Base-by-base conservation (phyloP, 2,329 filamentous ascomycete genomes). In the Diaporthe ampelina region DNA sequence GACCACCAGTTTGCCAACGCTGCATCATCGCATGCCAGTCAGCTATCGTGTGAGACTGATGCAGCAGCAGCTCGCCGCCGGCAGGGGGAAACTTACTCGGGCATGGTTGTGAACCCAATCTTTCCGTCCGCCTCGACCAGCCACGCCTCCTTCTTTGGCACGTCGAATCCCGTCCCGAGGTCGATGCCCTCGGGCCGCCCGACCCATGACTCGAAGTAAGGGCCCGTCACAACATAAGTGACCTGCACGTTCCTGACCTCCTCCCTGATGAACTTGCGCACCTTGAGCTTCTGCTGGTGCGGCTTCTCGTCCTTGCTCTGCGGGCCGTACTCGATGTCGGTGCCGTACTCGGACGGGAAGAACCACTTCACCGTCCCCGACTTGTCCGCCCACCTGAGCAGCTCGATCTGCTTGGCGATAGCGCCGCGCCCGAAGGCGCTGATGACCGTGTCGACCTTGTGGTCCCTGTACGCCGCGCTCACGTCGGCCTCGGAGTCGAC, bases 151-250 rank as follows among this genome's bases (percentile, higher is more conserved):
- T 88, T 91, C 2, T 79, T 84, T 74, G 84, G 82, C 1, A 89
- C 84, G 78, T 94, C 88, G 78, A 90, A 95, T 0, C 88, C 88
- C 3, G 93, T 92, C 0, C 85, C 81, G 4, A 72, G 48, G 45
- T 83, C 79, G 4, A 83, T 78, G 0, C 80, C 82, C 9, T 83
- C 80, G n/a, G 83, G 78, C 4, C 85, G 80, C 8, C 77, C 76
- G 58, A 93, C 84, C 83, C 87, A 94, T 79, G 92, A 86, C 75
- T 93, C 92, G 40, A 89, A 88, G 77, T 92, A 94, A 0, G 92
- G 92, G 0, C 92, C 92, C 0, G 92, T 94, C 6, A 94, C 92
- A 0, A 94, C 83, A 79, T 92, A 94, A 0, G 92, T 93, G 73
- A 92, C 87, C 67, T 90, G 86, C 35, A 94, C 80, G 10, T 86